Evolutionary conservation across 1,284 basidiomycete species (phyloP), one percentile per base, ranked within the genome.

Genomic region (Trametes polyzona): DNA sequence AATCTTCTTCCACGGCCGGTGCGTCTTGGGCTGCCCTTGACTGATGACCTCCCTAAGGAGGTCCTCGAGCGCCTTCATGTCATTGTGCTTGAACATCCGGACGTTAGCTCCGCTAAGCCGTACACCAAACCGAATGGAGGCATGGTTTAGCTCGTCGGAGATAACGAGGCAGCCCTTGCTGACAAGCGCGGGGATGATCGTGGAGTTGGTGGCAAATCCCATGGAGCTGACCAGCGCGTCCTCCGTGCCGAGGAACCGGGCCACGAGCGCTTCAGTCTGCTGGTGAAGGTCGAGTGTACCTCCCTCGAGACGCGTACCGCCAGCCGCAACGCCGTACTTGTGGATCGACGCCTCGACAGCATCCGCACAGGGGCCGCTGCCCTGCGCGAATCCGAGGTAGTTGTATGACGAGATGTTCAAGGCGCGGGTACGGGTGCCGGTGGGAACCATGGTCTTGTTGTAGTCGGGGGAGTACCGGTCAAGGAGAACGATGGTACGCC

Each of bases 371-470:
- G 92, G 92, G 26, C 97, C 96, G 14, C 87, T 84, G 24, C 91
- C 93, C 73, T 98, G 95, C 1, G 96, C 96, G 69, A 99, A 99
- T 5, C 97, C 96, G 66, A 99, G 93, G 72, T 99, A 99, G 78
- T 99, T 99, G 82, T 99, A 99, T 5, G 95, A 98, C 9, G 95
- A 96, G 65, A 98, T 90, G 74, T 99, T 99, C 67, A 99, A 87
- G 0, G 89, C 92, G 55, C 95, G 92, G 1, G 94, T 96, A 37
- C 83, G 84, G 0, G 80, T 83, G 60, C 95, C 96, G 1, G 92
- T 91, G 64, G 90, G 79, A 39, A 87, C 74, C 68, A 95, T 92
- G 7, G 88, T 90, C 68, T 84, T 80, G 76, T 94, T 92, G 77
- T 90, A 88, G 74, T 98, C 92, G 49, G 84, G 76, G 3, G 93